Evolutionary conservation across 2,329 filamentous ascomycete species (phyloP), one percentile per base, ranked within the genome.

Genomic region (Cytospora schulzeri): DNA sequence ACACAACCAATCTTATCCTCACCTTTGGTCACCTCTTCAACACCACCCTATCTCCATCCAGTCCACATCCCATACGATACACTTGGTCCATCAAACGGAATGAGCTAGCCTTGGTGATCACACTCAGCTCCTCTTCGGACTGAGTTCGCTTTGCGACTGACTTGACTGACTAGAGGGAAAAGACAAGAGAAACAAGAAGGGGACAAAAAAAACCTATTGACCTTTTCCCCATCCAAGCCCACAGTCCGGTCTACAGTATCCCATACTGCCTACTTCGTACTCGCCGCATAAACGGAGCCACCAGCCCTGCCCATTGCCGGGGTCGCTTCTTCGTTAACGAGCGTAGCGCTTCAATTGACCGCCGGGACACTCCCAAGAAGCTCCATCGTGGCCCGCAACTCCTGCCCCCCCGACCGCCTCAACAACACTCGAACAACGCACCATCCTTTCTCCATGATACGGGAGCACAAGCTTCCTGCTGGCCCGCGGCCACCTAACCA

Each of bases 401-500:
- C 51, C 24, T 28, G 24, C 51, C 51, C 24, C 31, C 59, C 48
- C 38, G 60, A 38, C 29, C 52, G 41, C 52, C 53, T 62, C 54
- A 48, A 57, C 35, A 58, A 24, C 28, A 33, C 15, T 53, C 52
- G 28, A 56, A 53, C 55, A 66, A 66, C 67, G 56, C 48, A 56
- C 62, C 68, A 62, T 60, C 63, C 62, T 29, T 66, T 60, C 73
- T 74, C 73, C 77, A 85, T 85, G 83, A 79, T 80, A 76, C 80
- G 78, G 75, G 81, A 86, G 76, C 79, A 82, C 77, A 81, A 79
- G 76, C 78, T 79, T 76, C 81, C 83, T 77, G 82, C 83, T 82
- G 85, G 84, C 79, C 80, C 83, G 75, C 81, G 82, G 81, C 82
- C 83, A 77, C 81, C 83, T 74, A 81, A 82, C 76, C 81, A 83